A percentile compares a stretch with the other conserved stretches of the same genome.
Conservation (phyloP, 192 early-diverging fungal genomes). For the Backusella luteola region DNA sequence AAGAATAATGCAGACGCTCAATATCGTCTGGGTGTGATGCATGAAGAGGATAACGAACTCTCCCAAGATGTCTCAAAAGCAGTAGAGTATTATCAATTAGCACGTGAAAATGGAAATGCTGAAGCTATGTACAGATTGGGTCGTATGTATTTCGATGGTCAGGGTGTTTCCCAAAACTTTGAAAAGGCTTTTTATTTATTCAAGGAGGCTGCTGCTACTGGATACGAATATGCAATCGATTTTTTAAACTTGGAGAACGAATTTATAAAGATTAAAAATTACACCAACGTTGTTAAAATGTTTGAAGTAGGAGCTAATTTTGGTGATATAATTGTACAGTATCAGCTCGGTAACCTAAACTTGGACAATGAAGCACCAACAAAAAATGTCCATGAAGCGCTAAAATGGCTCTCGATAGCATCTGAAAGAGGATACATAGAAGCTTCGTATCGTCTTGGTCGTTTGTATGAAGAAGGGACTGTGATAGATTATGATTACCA, state of each 20-base stretch:
- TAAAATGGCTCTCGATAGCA: not conserved
- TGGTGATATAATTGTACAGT: not conserved
- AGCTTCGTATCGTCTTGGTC: not conserved
- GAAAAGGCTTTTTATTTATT: not conserved
- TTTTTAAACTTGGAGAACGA: not conserved
- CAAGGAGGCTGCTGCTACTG: not conserved
- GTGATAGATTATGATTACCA: not conserved
- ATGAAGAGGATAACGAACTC: constrained; percentile 29
- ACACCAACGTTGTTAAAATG: not conserved
- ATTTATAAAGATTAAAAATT: not conserved
- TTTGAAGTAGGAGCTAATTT: not conserved
- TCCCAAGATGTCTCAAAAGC: constrained; percentile 26
- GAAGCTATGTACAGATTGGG: constrained; percentile 17
- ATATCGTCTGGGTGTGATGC: constrained; percentile 24
- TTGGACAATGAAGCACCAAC: not conserved
- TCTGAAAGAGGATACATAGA: not conserved
- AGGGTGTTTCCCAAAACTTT: not conserved
- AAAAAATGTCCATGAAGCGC: not conserved
- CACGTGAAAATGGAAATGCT: constrained; percentile 14
- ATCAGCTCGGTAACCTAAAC: not conserved
- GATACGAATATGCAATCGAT: not conserved
- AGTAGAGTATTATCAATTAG: constrained; percentile 17
- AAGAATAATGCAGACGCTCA: constrained; percentile 21
- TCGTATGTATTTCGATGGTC: not conserved
- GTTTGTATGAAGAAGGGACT: not conserved